phyloP scores from a whole-genome alignment of 2,329 filamentous ascomycete genomes.

The Fusarium bulbicola region DNA sequence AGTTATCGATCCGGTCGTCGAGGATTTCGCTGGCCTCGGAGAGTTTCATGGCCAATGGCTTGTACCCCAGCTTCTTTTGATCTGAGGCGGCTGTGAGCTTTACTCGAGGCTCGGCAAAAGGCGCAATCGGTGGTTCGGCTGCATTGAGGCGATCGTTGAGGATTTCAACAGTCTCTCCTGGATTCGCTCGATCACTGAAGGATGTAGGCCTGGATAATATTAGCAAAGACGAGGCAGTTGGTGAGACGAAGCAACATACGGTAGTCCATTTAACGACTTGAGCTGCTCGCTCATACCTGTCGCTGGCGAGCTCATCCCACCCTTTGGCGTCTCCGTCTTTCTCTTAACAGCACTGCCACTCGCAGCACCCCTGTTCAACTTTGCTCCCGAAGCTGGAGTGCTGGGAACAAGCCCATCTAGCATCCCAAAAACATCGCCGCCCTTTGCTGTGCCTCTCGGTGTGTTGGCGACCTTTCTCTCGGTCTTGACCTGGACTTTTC shows the following conservation, averaged over 20 bases:
- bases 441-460: slow-evolving; percentile 65
- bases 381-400: slow-evolving; percentile 60
- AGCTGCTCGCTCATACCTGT: slow-evolving; percentile 47
- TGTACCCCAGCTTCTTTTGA: slow-evolving; percentile 89
- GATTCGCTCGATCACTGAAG: slow-evolving; percentile 80
- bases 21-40: slow-evolving; percentile 92
- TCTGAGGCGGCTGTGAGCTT: slow-evolving; percentile 88
- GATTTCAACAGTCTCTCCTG: slow-evolving; percentile 84
- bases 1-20: slow-evolving; percentile 95
- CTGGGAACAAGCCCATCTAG: slow-evolving; percentile 75
- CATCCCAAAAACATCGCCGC: slow-evolving; percentile 85
- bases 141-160: slow-evolving; percentile 79
- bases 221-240: neutral
- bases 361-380: slow-evolving; percentile 51
- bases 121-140: slow-evolving; percentile 74
- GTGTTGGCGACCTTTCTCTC: slow-evolving; percentile 71
- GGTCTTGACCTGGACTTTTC: slow-evolving; percentile 69
- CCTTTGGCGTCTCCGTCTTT: slow-evolving; percentile 45
- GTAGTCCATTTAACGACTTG: slow-evolving; percentile 42
- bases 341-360: slow-evolving; percentile 46
- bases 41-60: slow-evolving; percentile 92
- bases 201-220: slow-evolving; percentile 40
- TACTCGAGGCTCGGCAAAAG: slow-evolving; percentile 79
- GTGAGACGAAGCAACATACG: slow-evolving; percentile 36
- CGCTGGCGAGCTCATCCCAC: slow-evolving; percentile 47